Conservation (phyloP, 169 alveolate species). For the Cytauxzoon felis region DNA sequence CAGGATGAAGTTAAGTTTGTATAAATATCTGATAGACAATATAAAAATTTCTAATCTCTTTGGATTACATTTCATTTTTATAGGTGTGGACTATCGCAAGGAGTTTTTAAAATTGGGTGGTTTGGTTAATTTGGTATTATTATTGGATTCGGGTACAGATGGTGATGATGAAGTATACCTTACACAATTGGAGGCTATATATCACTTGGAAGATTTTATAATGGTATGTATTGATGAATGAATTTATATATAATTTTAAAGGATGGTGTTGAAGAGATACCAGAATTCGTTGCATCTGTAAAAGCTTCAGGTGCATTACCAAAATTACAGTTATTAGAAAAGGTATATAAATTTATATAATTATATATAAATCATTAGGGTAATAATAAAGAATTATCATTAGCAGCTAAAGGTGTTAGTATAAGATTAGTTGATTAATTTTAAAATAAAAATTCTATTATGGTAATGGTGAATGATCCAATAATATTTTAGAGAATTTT, state of each 20-base stretch:
- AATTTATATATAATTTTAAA: conserved; percentile 1
- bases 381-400: conserved; percentile 37
- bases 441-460: conserved; percentile 4
- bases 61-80: background rate
- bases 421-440: conserved; percentile 43
- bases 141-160: conserved; percentile 60
- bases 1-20: too few relatives aligned
- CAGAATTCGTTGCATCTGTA: conserved; percentile 74
- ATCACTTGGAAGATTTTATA: conserved; percentile 83
- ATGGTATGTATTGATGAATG: conserved; percentile 54
- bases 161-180: conserved; percentile 72
- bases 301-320: conserved; percentile 76
- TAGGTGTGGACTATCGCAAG: conserved; percentile 77
- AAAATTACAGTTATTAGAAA: conserved; percentile 65
- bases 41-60: background rate
- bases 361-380: conserved; percentile 1
- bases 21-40: too few relatives aligned
- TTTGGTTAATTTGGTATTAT: conserved; percentile 69
- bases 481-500: conserved; percentile 61
- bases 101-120: conserved; percentile 84
- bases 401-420: conserved; percentile 55
- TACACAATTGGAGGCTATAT: conserved; percentile 85
- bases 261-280: conserved; percentile 77
- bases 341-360: conserved; percentile 33
- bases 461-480: conserved; percentile 69